Base-by-base conservation (phyloP, 306 rosid genomes). In the Biancaea sappan region DNA sequence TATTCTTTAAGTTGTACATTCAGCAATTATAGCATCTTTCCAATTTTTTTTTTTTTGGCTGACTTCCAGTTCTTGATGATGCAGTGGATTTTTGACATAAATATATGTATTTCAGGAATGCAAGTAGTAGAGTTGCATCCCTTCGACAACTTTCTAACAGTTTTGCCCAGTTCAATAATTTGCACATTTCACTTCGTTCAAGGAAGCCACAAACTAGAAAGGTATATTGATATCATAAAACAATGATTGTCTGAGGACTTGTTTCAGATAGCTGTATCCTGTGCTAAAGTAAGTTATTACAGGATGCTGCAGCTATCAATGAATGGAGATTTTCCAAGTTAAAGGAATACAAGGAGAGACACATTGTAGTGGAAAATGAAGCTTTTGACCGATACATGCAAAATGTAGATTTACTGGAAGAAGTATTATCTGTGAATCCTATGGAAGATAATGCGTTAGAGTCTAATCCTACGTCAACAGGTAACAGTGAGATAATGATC, bases 311-410 rank as follows among this genome's bases (percentile, higher is more conserved):
- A 44, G 77, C 86, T 6, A 83, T 82, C 25, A 89, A 89, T 77
- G 86, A 89, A 69, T 87, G 91, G 91, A 89, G 94, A 66, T 89
- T 87, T 81, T 72, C 90, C 74, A 87, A 83, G 87, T 72, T 89
- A 40, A 83, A 68, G 84, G 91, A 84, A 70, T 81, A 70, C 76
- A 84, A 75, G 75, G 90, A 86, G 28, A 77, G 81, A 54, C 73
- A 74, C 77, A 69, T 85, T 35, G 94, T 81, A 77, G 84, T 72
- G 72, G 91, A 86, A 81, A 79, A 86, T 77, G 97, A 90, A 80
- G 88, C 93, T 80, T 90, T 94, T 66, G 93, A 88, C 48, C 87
- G 93, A 41, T 94, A 94, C 96, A 87, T 92, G 91, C 92, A 87
- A 84, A 90, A 90, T 67, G 77, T 90, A 53, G 84, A 64, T 80